Base-by-base conservation (phyloP, 2,329 filamentous ascomycete genomes). In the Fusarium sp. region DNA sequence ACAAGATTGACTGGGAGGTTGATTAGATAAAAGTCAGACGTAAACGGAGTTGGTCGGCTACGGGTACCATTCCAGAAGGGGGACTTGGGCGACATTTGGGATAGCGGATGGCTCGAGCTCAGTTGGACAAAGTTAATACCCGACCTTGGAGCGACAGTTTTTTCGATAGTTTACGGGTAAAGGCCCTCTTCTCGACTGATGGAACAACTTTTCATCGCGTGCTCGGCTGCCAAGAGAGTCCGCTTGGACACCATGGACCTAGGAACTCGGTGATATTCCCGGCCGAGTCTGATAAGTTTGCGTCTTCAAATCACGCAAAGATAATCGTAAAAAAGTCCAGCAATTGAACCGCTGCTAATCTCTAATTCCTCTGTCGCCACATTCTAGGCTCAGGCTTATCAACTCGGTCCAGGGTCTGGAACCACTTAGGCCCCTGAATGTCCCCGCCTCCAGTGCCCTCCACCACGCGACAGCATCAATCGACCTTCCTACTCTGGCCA, bases 401-500 rank as follows among this genome's bases (percentile, higher is more conserved):
- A 45, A 45, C 56, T 47, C 41, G 19, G 19, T 30, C 13, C 30
- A 32, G 15, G 59, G 61, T 15, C 61, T 59, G 33, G 59, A 64
- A 37, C 59, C 45, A 33, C 44, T 13, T 28, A 17, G 24, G 41
- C 35, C 35, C 41, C 48, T 59, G 44, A 39, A 39, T 22, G 37
- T 7, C 15, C 24, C 33, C 39, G 41, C 41, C 26, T 45, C 20
- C 20, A 20, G 20, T 20, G 20, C 20, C 20, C 20, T 20, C 32
- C 56, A n/a, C 48, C 61, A 64, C 61, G 46, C 61, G 61, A 63
- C 37, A 59, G 28, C 32, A 43, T 49, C 15, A 39, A 47, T 30
- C 37, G 48, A 62, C 61, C 59, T 64, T 64, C 61, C 61, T 51
- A 52, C 35, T 52, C 40, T 20, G 59, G 59, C 41, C 33, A 37